A percentile compares a stretch with the other conserved stretches of the same genome.
Conservation (phyloP, 2,329 filamentous ascomycete species). For the Rhynchosporium graminicola region DNA sequence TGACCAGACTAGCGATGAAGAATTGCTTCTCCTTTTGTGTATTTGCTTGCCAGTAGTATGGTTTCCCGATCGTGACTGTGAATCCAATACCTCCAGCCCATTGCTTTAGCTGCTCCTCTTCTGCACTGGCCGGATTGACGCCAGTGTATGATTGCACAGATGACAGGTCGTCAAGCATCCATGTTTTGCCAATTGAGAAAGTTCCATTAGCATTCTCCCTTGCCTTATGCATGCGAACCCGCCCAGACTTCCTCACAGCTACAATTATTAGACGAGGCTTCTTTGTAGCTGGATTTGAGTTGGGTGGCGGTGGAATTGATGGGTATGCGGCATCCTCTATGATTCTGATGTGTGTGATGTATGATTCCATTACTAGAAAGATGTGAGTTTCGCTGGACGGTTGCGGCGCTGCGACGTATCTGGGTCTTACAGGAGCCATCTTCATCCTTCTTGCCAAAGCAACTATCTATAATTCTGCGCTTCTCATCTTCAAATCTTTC, state of each 20-base stretch:
- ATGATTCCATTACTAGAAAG: slow-evolving; percentile 75
- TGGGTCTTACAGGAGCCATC: slow-evolving; percentile 73
- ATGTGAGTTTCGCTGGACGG: slow-evolving; percentile 13
- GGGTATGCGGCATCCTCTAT: slow-evolving; percentile 83
- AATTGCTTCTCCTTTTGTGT: slow-evolving; percentile 97
- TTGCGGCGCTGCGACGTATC: background rate
- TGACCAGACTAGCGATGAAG: slow-evolving; percentile 93
- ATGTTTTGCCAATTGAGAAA: slow-evolving; percentile 98
- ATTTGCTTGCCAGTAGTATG: slow-evolving; percentile 95
- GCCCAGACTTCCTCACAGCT: slow-evolving; percentile 86
- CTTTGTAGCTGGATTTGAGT: slow-evolving; percentile 71
- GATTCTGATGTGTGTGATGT: slow-evolving; percentile 95
- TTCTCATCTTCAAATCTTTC: slow-evolving; percentile 98
- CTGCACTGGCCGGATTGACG: slow-evolving; percentile 56
- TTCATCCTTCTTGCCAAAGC: slow-evolving; percentile 85
- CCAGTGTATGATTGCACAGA: slow-evolving; percentile 80
- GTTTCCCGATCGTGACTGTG: slow-evolving; percentile 83
- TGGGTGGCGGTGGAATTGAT: slow-evolving; percentile 79
- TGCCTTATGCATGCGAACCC: slow-evolving; percentile 94
- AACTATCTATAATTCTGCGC: slow-evolving; percentile 88
- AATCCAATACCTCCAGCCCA: slow-evolving; percentile 88
- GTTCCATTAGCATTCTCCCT: slow-evolving; percentile 91
- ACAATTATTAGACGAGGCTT: slow-evolving; percentile 92
- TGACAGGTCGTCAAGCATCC: slow-evolving; percentile 89
- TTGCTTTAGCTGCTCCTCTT: slow-evolving; percentile 62